Evolutionary conservation across 2,329 filamentous ascomycete genomes (phyloP), one percentile per base, ranked within the genome.

Genomic region (Botryotinia calthae): DNA sequence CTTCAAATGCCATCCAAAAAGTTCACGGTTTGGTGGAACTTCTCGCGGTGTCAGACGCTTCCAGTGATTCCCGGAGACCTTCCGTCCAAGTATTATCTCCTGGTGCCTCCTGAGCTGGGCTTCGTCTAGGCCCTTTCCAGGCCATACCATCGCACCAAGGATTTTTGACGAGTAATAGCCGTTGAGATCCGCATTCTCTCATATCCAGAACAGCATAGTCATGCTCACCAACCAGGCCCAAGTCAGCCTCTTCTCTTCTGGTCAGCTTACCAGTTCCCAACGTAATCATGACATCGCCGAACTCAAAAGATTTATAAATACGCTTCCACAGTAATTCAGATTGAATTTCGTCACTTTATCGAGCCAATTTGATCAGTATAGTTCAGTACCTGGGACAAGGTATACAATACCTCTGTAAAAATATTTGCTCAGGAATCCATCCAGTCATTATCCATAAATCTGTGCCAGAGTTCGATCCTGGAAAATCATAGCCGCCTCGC

Each of bases 351-450:
- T 96, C 92, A 76, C 92, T 92, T 56, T 71, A 12, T 34, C 37
- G 42, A 54, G 63, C 8, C 9, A 42, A 34, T 22, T 76, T 59
- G 74, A 69, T 56, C 63, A 66, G 59, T 31, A 63, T 28, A 22
- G 44, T 34, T 42, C 16, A 34, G 44, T n/a, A 9, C 10, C 10
- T 1, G 22, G 42, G n/a, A 25, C 48, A 31, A 22, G 12, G 34
- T 44, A 22, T 25, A 42, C 44, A 1, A 76, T 82, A 89, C 88
- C 87, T 90, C 79, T 97, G 94, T 1, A 98, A 85, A 78, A 97
- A 97, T 1, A 98, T 85, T 81, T 99, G 96, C 82, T 99, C 95
- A 0, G 96, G 96, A 67, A 99, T 94, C 96, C 96, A 99, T 44
- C 96, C 95, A 0, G 93, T 97, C 71, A 99, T 83, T 1, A 97